Evolutionary conservation across 2,329 filamentous ascomycete genomes (phyloP).

Genomic region (Alternaria rosae): DNA sequence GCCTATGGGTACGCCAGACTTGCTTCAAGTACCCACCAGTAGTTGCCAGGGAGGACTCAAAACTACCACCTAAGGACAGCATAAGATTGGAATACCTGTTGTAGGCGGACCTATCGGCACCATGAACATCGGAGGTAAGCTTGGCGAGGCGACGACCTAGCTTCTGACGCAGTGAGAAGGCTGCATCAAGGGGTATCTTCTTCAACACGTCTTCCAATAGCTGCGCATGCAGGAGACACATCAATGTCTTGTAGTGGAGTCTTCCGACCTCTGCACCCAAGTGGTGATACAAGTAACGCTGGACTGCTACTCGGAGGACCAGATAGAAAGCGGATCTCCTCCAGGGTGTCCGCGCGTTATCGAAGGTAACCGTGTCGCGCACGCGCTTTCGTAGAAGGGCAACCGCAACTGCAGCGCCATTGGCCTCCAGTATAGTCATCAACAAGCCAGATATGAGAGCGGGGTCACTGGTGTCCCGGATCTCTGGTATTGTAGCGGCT

Average conservation of each 20-base stretch:
- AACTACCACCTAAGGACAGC: conserved; percentile 4
- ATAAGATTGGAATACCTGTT: conserved; percentile 2
- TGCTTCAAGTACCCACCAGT: conserved; percentile 24
- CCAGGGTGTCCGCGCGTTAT: conserved; percentile 63
- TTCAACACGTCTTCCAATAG: conserved; percentile 55
- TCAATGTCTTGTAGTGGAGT: conserved; percentile 65
- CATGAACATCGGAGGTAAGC: conserved; percentile 55
- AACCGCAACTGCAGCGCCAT: conserved; percentile 54
- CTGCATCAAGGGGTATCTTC: conserved; percentile 45
- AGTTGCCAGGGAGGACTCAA: conserved; percentile 22
- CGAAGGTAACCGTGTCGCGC: conserved; percentile 67
- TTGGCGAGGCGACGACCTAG: conserved; percentile 66
- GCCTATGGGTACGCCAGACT: conserved; percentile 31
- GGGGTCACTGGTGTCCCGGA: conserved; percentile 65
- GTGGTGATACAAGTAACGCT: conserved; percentile 58
- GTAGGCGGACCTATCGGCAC: neutral
- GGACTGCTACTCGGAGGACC: conserved; percentile 64
- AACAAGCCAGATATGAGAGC: conserved; percentile 66
- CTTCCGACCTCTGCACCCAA: conserved; percentile 55
- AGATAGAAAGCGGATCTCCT: conserved; percentile 69
- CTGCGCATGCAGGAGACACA: conserved; percentile 57
- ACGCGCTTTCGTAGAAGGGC: conserved; percentile 63
- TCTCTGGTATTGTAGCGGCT: conserved; percentile 58
- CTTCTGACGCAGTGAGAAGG: conserved; percentile 59
- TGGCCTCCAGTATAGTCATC: conserved; percentile 65